Percentiles rank a stretch among this genome's conserved stretches.
Evolutionary conservation across 1,139 yeast species (phyloP).

Genomic region (Suhomyces atakaporum): DNA sequence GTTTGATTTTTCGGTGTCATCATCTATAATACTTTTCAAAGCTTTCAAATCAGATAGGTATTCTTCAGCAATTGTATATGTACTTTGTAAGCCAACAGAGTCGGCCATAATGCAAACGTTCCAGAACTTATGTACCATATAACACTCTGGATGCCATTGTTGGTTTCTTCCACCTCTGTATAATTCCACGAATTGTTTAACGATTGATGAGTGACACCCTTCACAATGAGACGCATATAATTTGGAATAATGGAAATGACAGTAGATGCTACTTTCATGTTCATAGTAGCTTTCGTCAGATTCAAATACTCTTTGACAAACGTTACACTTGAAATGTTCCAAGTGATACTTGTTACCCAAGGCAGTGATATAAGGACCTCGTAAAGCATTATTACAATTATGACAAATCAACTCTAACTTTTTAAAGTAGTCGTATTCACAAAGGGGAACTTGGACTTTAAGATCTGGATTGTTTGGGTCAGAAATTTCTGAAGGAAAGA

Average conservation of each 20-base stretch:
- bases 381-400: constrained; percentile 79
- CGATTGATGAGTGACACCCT: constrained; percentile 88
- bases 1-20: constrained; percentile 8
- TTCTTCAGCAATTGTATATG: constrained; percentile 20
- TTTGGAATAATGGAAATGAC: constrained; percentile 89
- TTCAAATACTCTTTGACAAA: constrained; percentile 86
- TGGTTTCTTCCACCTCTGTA: constrained; percentile 91
- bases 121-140: constrained; percentile 97
- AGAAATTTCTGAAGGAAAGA: constrained; percentile 56
- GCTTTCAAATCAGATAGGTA: constrained; percentile 15
- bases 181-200: constrained; percentile 92
- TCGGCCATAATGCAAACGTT: constrained; percentile 77
- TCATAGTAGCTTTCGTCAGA: constrained; percentile 93
- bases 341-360: constrained; percentile 90
- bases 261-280: constrained; percentile 77
- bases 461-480: constrained; percentile 33
- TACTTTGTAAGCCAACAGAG: constrained; percentile 55
- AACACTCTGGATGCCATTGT: constrained; percentile 99
- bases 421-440: constrained; percentile 91
- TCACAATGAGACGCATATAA: constrained; percentile 87
- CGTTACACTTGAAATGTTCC: constrained; percentile 91
- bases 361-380: constrained; percentile 95
- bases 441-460: constrained; percentile 64
- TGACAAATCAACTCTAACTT: constrained; percentile 80
- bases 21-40: constrained; percentile 14